Evolutionary conservation across 805 yeast species (phyloP).

Genomic region (Scheffersomyces coipomensis): DNA sequence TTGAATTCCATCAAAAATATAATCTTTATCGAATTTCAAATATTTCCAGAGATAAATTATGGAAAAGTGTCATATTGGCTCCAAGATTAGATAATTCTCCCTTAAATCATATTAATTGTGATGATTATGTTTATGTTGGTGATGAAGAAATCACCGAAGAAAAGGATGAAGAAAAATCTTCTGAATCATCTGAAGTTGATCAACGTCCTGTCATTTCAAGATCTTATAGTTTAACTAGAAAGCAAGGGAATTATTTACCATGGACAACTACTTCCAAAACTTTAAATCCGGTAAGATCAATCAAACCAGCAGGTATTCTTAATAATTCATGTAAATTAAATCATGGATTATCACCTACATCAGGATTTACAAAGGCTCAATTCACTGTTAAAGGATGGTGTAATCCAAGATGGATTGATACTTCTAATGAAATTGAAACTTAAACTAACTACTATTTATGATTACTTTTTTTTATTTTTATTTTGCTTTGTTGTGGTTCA

Average conservation of each 20-base stretch:
- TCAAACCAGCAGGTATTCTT: constrained; percentile 37
- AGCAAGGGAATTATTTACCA: constrained; percentile 20
- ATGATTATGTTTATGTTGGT: constrained; percentile 22
- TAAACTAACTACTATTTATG: too few relatives aligned
- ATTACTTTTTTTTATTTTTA: too few relatives aligned
- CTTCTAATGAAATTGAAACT: neutral
- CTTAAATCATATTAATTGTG: constrained; percentile 13
- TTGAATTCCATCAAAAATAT: constrained; percentile 24
- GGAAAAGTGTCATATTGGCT: constrained; percentile 52
- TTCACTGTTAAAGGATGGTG: constrained; percentile 54
- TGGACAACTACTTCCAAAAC: constrained; percentile 14
- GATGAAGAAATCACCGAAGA: constrained; percentile 6
- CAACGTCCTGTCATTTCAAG: too few relatives aligned
- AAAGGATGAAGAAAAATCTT: constrained; percentile 2
- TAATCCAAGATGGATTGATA: constrained; percentile 41
- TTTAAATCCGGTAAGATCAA: constrained; percentile 10
- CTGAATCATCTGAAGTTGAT: constrained; percentile 4
- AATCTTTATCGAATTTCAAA: constrained; percentile 35
- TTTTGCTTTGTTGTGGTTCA: too few relatives aligned
- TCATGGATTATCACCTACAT: constrained; percentile 35
- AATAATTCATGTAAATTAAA: constrained; percentile 12
- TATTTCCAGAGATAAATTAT: constrained; percentile 47
- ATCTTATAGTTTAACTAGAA: constrained; percentile 13
- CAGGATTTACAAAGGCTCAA: constrained; percentile 40
- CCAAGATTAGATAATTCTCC: constrained; percentile 47